These are phyloP conservation scores for Ophiostoma sp. DNA, from an alignment of 2,329 filamentous ascomycete species.

Conservation along the genomic window DNA sequence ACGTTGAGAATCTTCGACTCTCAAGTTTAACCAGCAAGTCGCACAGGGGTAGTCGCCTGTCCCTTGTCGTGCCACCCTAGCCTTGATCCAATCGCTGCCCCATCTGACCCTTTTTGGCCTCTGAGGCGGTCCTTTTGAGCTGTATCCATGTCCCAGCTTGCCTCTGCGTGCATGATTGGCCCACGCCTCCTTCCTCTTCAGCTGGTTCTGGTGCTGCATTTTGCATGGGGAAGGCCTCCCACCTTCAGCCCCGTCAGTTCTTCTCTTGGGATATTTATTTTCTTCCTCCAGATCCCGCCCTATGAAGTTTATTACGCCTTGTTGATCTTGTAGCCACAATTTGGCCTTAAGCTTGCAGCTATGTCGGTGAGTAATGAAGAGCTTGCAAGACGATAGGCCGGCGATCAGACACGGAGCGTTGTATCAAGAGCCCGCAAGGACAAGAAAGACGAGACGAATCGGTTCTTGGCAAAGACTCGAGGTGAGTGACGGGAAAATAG, in stretches of 20 bases:
- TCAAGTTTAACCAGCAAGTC: neutral
- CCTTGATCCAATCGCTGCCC: neutral
- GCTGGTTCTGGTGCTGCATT: neutral
- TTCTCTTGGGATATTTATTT: neutral
- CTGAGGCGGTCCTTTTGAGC: neutral
- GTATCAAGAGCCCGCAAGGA: constrained; percentile 13
- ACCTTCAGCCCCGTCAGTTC: neutral
- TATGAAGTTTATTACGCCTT: neutral
- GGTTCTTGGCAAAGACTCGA: constrained; percentile 12
- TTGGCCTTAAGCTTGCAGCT: neutral
- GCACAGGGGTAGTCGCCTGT: neutral
- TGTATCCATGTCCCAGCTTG: neutral
- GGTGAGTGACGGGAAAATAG: neutral
- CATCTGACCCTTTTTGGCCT: neutral
- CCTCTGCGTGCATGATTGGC: neutral
- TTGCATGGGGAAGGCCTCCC: constrained; percentile 1
- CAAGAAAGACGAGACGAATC: constrained; percentile 8
- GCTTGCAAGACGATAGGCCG: neutral
- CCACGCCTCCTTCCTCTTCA: constrained; percentile 12
- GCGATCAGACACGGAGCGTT: constrained; percentile 20
- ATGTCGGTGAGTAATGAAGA: neutral
- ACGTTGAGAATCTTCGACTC: neutral
- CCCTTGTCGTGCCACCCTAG: neutral
- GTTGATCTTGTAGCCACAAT: neutral
- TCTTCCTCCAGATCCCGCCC: neutral